Evolutionary conservation across 228 moss, liverwort and hornwort genomes (phyloP), one percentile per base, ranked within the genome.

Genomic region (Sphagnum fallax): DNA sequence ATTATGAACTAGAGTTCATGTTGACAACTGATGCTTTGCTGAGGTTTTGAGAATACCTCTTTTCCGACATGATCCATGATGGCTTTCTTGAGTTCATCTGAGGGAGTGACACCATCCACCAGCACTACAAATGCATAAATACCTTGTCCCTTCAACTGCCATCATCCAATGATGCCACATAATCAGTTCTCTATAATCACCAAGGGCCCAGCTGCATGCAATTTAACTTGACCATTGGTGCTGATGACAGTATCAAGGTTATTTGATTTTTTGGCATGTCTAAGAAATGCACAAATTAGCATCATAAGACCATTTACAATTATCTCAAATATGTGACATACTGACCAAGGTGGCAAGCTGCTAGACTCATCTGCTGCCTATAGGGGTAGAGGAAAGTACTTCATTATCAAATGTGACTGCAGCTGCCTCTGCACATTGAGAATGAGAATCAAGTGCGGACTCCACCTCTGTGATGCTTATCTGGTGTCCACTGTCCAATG

Each of bases 381-480:
- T 32, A 32, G 32, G 32, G 32, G 32, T 32, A 32, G 60, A n/a
- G 51, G 48, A 60, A 67, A 81, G 79, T 81, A 85, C 88, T 71
- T 88, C 82, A 75, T 91, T 83, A 49, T 88, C 84, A 75, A 79
- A 80, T 68, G 86, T 86, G 49, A 91, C 91, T 48, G 88, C 91
- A 65, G 91, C 91, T 51, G 88, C 86, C 67, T 91, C 91, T 60
- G 86, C 73, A 69, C 91, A 91, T 0, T 67, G 60, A 61, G 80
- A 51, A 75, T 91, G 88, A 12, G 88, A 80, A 32, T 68, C 75
- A 66, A 91, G 69, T 53, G 91, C 91, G 50, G 84, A 83, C 72
- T 91, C 91, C 52, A 91, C 84, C 74, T 91, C 91, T 6, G 88
- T 88, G 4, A 86, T 91, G 67, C 88, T 86, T 61, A 91, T 91